phyloP scores from a whole-genome alignment of 257 asterid genomes.

The Eucommia ulmoides region DNA sequence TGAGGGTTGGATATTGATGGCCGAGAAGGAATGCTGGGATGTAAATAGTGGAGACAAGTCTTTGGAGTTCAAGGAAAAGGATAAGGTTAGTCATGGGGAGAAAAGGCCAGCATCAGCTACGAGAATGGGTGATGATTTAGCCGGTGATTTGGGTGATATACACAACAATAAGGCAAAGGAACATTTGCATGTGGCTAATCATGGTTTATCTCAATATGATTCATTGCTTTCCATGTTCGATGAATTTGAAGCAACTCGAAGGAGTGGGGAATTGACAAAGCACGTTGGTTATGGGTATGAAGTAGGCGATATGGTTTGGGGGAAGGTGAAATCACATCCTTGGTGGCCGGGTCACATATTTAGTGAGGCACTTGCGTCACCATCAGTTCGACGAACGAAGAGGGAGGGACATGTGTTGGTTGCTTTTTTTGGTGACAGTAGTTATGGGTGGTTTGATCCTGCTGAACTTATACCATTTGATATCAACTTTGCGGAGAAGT shows the following conservation, averaged over 20 bases:
- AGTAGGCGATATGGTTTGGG: slow-evolving; percentile 99
- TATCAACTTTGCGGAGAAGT: slow-evolving; percentile 63
- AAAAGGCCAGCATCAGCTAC: no score
- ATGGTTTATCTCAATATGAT: slow-evolving; percentile 27
- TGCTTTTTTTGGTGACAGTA: slow-evolving; percentile 86
- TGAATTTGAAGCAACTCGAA: slow-evolving; percentile 36
- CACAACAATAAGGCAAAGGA: no score
- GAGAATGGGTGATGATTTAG: no score
- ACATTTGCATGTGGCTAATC: no score
- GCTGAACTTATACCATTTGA: slow-evolving; percentile 73
- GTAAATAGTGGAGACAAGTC: slow-evolving; percentile 1
- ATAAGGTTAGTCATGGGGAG: no score
- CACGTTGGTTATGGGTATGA: slow-evolving; percentile 39
- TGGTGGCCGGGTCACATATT: slow-evolving; percentile 98
- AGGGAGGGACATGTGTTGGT: slow-evolving; percentile 72
- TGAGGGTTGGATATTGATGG: neutral
- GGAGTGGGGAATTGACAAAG: slow-evolving; percentile 21
- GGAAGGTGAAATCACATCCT: slow-evolving; percentile 94
- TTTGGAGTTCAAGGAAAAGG: no score
- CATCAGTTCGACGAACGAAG: slow-evolving; percentile 61
- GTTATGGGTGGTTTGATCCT: slow-evolving; percentile 92
- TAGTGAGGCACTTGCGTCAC: slow-evolving; percentile 56
- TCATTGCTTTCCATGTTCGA: slow-evolving; percentile 59
- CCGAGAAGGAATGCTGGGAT: neutral
- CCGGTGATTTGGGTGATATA: no score